A percentile compares a stretch with the other conserved stretches of the same genome.
Evolutionary conservation across 345 rosid species (phyloP).

Genomic region (Salix exigua): DNA sequence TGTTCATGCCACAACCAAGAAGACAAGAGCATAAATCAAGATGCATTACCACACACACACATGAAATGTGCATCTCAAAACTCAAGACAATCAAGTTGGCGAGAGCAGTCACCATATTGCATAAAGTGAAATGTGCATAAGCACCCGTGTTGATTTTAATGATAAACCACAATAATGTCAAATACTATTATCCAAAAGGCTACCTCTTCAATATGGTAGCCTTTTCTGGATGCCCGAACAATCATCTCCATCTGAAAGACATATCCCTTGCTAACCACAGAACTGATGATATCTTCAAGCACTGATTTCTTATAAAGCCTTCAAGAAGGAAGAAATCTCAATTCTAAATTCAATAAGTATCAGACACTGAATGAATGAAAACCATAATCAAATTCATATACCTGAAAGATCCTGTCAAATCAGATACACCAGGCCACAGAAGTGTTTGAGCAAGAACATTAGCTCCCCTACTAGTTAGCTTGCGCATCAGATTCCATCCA

Average conservation of each 20-base stretch:
- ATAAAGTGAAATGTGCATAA: background rate
- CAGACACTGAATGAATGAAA: background rate
- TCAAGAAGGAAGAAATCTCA: constrained; percentile 15
- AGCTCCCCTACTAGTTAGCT: constrained; percentile 96
- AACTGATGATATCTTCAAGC: constrained; percentile 75
- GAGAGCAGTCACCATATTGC: background rate
- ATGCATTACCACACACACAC: background rate
- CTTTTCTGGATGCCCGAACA: constrained; percentile 87
- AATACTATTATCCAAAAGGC: background rate
- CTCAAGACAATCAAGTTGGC: background rate
- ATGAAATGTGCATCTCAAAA: background rate
- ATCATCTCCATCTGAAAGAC: constrained; percentile 99
- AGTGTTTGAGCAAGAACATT: constrained; percentile 95
- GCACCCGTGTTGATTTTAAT: background rate
- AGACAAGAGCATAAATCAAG: background rate
- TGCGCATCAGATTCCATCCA: constrained; percentile 98
- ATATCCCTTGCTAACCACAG: constrained; percentile 88
- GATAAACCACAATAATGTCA: constrained; percentile 4
- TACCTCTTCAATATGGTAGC: constrained; percentile 94
- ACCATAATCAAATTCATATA: constrained; percentile 24
- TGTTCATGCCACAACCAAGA: background rate
- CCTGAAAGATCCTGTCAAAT: constrained; percentile 95
- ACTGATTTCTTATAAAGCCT: constrained; percentile 82
- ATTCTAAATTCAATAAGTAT: constrained; percentile 6
- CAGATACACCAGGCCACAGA: constrained; percentile 97